These are phyloP conservation scores for Acacia crassicarpa DNA, from an alignment of 306 rosid genomes.

Conservation along the genomic window DNA sequence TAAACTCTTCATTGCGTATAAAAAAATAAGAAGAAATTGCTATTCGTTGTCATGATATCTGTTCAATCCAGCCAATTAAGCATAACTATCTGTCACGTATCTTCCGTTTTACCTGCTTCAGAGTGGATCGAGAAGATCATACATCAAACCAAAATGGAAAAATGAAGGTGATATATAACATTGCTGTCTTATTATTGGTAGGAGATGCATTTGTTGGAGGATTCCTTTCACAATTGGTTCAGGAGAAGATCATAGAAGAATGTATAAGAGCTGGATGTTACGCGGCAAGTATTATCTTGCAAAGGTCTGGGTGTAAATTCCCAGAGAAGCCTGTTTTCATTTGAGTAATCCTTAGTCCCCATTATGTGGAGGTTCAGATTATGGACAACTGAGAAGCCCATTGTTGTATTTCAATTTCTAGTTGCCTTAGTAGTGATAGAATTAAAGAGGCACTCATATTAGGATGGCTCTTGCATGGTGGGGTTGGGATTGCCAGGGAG, in stretches of 20 bases:
- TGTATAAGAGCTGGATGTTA: conserved; percentile 83
- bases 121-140: neutral
- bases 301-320: conserved; percentile 88
- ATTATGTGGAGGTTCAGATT: conserved; percentile 20
- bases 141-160: neutral
- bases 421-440: neutral
- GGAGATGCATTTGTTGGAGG: neutral
- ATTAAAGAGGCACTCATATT: neutral
- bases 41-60: neutral
- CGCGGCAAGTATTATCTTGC: conserved; percentile 80
- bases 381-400: conserved; percentile 20
- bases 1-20: neutral
- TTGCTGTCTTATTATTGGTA: neutral
- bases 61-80: neutral
- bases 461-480: conserved; percentile 10
- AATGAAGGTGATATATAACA: neutral
- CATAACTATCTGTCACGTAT: neutral
- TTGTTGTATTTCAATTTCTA: conserved; percentile 1
- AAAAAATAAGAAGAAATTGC: neutral
- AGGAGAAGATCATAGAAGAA: conserved; percentile 66
- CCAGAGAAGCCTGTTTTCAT: conserved; percentile 85
- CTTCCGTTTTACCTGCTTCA: neutral
- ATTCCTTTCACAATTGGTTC: conserved; percentile 24
- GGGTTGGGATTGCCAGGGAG: conserved; percentile 30
- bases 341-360: conserved; percentile 20